Evolutionary conservation across 2,329 filamentous ascomycete species (phyloP), one percentile per base, ranked within the genome.

Genomic region (Pseudocercospora musae): DNA sequence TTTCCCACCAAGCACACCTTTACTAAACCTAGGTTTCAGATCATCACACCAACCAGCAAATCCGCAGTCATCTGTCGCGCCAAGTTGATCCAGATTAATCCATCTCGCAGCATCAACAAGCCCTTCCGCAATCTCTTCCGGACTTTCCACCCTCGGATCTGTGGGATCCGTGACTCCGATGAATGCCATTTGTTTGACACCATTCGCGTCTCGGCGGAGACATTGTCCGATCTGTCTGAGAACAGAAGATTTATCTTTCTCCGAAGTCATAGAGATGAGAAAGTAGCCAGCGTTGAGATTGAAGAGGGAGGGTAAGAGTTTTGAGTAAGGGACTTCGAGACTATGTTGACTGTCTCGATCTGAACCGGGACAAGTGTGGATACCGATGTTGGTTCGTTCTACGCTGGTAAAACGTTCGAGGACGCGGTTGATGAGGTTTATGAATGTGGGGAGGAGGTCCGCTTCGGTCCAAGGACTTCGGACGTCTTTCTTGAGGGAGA

Each of bases 201-300:
- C 57, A 50, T 59, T 50, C 8, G 57, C 57, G 50, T 59, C 46
- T 25, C 44, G 25, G 13, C 57, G 31, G 11, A 59, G 20, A 23
- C 13, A 20, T 23, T 25, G 25, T 11, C 57, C 46, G 27, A 59
- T 52, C 15, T 52, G 21, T 10, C 27, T 50, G 2, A 46, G 31
- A 7, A 40, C 3, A 1, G n/a, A 11, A 4, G 13, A 1, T 18
- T 52, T 52, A 23, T 59, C 57, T 7, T 31, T 25, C n/a, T 59
- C 57, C 0, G 2, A 8, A 1, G 44, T 40, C 27, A 59, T 20
- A 1, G 37, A 48, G n/a, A 59, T 21, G 4, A 59, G 46, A 29
- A 59, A 59, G 37, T 59, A 59, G 6, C 57, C 57, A 5, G 57
- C 57, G 27, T 59, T 59, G 25, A 59, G 40, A 27, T 52, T 44